A percentile compares a stretch with the other conserved stretches of the same genome.
Evolutionary conservation across 768 basidiomycete species (phyloP).

Genomic region (Boletus reticulatus): DNA sequence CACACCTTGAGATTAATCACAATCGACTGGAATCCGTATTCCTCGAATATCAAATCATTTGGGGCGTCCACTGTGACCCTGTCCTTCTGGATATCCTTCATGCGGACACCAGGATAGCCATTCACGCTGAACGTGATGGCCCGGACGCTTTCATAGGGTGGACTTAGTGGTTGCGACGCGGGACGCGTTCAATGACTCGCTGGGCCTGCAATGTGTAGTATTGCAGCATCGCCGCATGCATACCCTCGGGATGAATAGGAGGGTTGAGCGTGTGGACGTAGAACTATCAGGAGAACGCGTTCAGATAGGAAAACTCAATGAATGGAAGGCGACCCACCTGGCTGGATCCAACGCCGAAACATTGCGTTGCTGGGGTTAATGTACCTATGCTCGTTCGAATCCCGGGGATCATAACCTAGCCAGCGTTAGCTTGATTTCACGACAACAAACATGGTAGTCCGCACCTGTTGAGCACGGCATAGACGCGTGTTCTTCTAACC

Average conservation of each 20-base stretch:
- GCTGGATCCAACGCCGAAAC: too few relatives aligned
- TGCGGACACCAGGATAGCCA: too few relatives aligned
- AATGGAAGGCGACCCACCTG: too few relatives aligned
- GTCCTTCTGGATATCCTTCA: slow-evolving; percentile 12
- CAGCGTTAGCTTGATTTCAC: too few relatives aligned
- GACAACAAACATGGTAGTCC: too few relatives aligned
- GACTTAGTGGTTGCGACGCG: slow-evolving; percentile 12
- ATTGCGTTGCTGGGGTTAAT: too few relatives aligned
- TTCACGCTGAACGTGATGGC: slow-evolving; percentile 16
- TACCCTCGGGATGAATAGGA: slow-evolving; percentile 16
- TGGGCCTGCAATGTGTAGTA: slow-evolving; percentile 12
- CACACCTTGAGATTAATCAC: slow-evolving; percentile 23
- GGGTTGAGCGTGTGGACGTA: too few relatives aligned
- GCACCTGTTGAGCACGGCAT: too few relatives aligned
- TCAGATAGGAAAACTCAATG: too few relatives aligned
- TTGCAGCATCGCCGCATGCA: slow-evolving; percentile 20
- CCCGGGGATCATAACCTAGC: too few relatives aligned
- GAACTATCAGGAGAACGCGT: slow-evolving; percentile 19
- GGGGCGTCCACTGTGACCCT: slow-evolving; percentile 14
- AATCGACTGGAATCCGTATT: slow-evolving; percentile 20
- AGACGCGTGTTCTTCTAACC: too few relatives aligned
- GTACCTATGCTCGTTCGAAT: too few relatives aligned
- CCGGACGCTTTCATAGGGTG: slow-evolving; percentile 12
- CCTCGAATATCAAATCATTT: slow-evolving; percentile 13
- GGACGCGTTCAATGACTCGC: slow-evolving; percentile 19